These are phyloP conservation scores for Aspergillus sp. DNA, from an alignment of 2,329 filamentous ascomycete genomes.

Conservation along the genomic window DNA sequence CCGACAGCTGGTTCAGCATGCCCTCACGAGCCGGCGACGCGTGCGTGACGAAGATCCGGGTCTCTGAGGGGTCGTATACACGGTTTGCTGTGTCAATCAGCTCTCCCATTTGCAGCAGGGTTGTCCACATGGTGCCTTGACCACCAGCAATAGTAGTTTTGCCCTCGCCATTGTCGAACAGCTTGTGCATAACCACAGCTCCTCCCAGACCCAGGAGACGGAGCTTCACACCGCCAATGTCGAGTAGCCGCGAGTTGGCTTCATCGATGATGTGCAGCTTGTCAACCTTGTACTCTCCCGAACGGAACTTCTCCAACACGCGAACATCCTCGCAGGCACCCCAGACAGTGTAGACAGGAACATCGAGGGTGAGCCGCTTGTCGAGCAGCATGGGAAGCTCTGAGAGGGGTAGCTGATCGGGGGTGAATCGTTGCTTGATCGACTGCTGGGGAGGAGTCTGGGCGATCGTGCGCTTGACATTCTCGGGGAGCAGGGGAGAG, in stretches of 20 bases:
- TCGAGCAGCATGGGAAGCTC: constrained; percentile 87
- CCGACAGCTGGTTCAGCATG: constrained; percentile 94
- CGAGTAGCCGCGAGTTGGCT: constrained; percentile 90
- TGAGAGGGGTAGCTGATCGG: constrained; percentile 83
- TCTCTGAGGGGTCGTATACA: constrained; percentile 97
- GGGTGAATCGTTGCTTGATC: constrained; percentile 81
- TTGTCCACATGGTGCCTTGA: constrained; percentile 99
- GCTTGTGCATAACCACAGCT: constrained; percentile 98
- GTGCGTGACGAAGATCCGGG: constrained; percentile 93
- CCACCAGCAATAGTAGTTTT: constrained; percentile 97
- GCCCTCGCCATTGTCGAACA: constrained; percentile 97
- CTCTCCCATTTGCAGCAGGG: constrained; percentile 95
- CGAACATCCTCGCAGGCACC: constrained; percentile 98
- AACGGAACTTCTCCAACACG: constrained; percentile 94
- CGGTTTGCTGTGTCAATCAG: constrained; percentile 96
- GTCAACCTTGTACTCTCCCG: constrained; percentile 94
- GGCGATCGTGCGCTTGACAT: constrained; percentile 67
- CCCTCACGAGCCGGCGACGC: constrained; percentile 95
- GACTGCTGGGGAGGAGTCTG: constrained; percentile 64
- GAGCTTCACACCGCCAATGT: constrained; percentile 93
- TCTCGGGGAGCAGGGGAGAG: constrained; percentile 85
- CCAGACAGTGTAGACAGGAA: constrained; percentile 98
- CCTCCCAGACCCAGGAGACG: constrained; percentile 90
- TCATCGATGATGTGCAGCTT: constrained; percentile 99
- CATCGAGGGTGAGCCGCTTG: constrained; percentile 85